These are phyloP conservation scores for Sphaerulina musiva DNA, from an alignment of 2,329 filamentous ascomycete genomes.

Conservation along the genomic window DNA sequence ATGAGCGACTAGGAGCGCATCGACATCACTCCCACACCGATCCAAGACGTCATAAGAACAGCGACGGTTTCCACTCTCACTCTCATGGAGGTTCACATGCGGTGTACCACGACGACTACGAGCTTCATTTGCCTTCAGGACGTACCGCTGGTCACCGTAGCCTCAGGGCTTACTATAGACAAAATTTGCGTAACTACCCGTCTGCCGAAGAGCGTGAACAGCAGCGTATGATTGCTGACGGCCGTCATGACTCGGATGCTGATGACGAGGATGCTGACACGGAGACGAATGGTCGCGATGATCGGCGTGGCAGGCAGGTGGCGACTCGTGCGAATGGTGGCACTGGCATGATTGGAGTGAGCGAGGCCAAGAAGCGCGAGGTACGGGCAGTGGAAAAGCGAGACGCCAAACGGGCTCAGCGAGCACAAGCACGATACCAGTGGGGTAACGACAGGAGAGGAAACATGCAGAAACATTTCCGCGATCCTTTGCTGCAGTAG, in stretches of 20 bases:
- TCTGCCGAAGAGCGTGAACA: slow-evolving; percentile 68
- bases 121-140: slow-evolving; percentile 86
- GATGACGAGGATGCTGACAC: slow-evolving; percentile 40
- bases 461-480: slow-evolving; percentile 73
- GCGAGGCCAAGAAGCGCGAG: slow-evolving; percentile 65
- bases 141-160: slow-evolving; percentile 85
- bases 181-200: slow-evolving; percentile 83
- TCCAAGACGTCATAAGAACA: slow-evolving; percentile 64
- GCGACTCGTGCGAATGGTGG: slow-evolving; percentile 66
- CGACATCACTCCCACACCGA: slow-evolving; percentile 67
- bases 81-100: slow-evolving; percentile 66
- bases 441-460: slow-evolving; percentile 64
- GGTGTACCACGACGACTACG: slow-evolving; percentile 86
- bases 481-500: slow-evolving; percentile 46
- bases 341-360: slow-evolving; percentile 68
- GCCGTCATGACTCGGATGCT: slow-evolving; percentile 42
- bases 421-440: slow-evolving; percentile 49
- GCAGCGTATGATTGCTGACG: slow-evolving; percentile 54
- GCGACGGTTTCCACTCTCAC: slow-evolving; percentile 74
- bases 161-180: slow-evolving; percentile 78
- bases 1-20: slow-evolving; percentile 64
- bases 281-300: slow-evolving; percentile 21
- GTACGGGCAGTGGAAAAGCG: slow-evolving; percentile 62
- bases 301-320: slow-evolving; percentile 35
- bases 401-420: slow-evolving; percentile 58